Conservation (phyloP, 164 flowering plant genomes). For the Macadamia integrifolia region DNA sequence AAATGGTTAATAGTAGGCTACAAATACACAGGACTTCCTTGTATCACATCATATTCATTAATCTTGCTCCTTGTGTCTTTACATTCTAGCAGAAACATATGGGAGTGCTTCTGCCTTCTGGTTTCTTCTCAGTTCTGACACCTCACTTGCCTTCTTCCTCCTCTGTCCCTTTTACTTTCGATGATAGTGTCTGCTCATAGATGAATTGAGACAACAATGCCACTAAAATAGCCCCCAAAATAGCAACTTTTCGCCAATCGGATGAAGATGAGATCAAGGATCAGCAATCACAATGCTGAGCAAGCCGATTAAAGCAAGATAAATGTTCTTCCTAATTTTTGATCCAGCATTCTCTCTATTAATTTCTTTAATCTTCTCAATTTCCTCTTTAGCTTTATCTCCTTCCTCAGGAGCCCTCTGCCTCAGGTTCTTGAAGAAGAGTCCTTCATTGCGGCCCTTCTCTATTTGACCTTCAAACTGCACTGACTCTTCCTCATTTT, state of each 20-base stretch:
- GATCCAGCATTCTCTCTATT: conserved; percentile 49
- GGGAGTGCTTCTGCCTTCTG: conserved; percentile 19
- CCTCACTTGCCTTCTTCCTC: conserved; percentile 15
- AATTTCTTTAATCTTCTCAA: conserved; percentile 31
- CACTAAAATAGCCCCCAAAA: conserved; percentile 53
- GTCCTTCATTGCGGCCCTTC: conserved; percentile 60
- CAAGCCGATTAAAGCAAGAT: conserved; percentile 58
- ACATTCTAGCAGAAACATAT: conserved; percentile 11
- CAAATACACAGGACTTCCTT: conserved; percentile 27
- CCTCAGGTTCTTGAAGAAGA: conserved; percentile 72
- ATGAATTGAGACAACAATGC: conserved; percentile 54
- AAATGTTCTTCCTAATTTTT: conserved; percentile 53
- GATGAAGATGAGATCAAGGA: conserved; percentile 34
- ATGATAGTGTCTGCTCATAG: conserved; percentile 58
- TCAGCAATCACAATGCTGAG: conserved; percentile 39
- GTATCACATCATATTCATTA: conserved; percentile 23
- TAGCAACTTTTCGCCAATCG: conserved; percentile 61
- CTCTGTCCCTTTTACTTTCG: conserved; percentile 29
- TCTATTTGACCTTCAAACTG: conserved; percentile 65
- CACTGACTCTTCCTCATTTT: conserved; percentile 45
- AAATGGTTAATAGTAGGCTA: conserved; percentile 37
- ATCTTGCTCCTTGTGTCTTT: too few species aligned
- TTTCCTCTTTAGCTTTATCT: conserved; percentile 49
- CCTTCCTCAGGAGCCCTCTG: conserved; percentile 34
- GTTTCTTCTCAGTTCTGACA: conserved; percentile 11